These are phyloP conservation scores for Populus hybrid DNA, from an alignment of 441 rosid species.

Conservation along the genomic window DNA sequence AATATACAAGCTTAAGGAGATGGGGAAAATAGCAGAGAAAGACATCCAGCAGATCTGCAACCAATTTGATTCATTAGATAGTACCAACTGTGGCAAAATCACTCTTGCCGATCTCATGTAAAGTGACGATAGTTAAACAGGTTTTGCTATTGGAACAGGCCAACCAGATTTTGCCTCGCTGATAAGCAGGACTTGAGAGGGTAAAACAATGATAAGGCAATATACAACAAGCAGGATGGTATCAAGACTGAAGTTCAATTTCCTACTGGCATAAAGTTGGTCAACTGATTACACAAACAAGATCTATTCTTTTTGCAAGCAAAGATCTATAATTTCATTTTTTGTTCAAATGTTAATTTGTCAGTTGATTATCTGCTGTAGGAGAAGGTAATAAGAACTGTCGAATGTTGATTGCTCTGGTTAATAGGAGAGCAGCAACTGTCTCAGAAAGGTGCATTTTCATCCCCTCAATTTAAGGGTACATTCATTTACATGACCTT, in stretches of 20 bases:
- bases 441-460: not conserved
- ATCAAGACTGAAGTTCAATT: not conserved
- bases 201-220: not conserved
- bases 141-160: conserved; percentile 9
- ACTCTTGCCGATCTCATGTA: conserved; percentile 51
- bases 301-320: not conserved
- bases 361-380: not conserved
- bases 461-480: not conserved
- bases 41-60: conserved; percentile 52
- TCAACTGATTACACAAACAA: not conserved
- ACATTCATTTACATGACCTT: not conserved
- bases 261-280: not conserved
- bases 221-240: not conserved
- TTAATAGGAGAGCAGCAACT: not conserved
- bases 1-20: conserved; percentile 68
- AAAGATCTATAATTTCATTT: not conserved
- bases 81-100: conserved; percentile 43
- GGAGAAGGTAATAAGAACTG: not conserved
- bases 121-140: conserved; percentile 20
- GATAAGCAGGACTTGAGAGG: conserved; percentile 4
- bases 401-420: not conserved
- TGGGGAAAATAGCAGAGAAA: conserved; percentile 57
- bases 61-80: conserved; percentile 50
- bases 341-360: not conserved
- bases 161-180: conserved; percentile 1